Base-by-base conservation (phyloP, 148 eudicot genomes). In the Cornus florida region DNA sequence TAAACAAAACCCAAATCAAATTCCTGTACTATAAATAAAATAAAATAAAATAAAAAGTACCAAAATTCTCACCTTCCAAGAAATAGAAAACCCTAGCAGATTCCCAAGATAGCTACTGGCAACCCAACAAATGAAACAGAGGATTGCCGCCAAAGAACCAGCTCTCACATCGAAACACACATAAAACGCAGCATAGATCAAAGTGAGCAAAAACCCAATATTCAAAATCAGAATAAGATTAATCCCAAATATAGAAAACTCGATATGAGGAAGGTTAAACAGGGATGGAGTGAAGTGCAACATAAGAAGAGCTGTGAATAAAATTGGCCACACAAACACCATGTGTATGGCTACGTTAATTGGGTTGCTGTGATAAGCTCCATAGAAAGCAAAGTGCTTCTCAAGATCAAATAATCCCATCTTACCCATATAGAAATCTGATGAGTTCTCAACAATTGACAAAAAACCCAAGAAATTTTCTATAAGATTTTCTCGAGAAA, bases 281-380 rank as follows among this genome's bases (percentile, higher is more conserved):
- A 75, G 86, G 71, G 85, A 74, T 1, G 82, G 82, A 2, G 78
- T 68, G 72, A 76, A 88, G 79, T 85, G n/a, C 0, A 84, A 73
- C 16, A 87, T 77, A 72, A 90, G 79, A 11, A 82, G 70, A 38
- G 59, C 65, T 12, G 85, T 83, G 81, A 78, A 89, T 6, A 90
- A 79, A 72, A 90, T 85, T 33, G 91, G 93, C 93, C 93, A 88
- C 2, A 90, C 91, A 78, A 87, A 87, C 48, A 88, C 3, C 84
- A 85, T 85, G 80, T 88, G 91, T 7, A 90, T 88, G 62, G 79
- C 79, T 28, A 90, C 82, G 71, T 90, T 90, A 24, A 81, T 75
- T 75, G 91, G 90, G 85, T 90, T 90, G 74, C 83, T 78, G 72
- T 88, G 93, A 67, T 90, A 90, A 32, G 91, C 91, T 3, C 90